These are phyloP conservation scores for Skeletonema marinoi DNA, from an alignment of 108 stramenopile genomes.

Conservation along the genomic window DNA sequence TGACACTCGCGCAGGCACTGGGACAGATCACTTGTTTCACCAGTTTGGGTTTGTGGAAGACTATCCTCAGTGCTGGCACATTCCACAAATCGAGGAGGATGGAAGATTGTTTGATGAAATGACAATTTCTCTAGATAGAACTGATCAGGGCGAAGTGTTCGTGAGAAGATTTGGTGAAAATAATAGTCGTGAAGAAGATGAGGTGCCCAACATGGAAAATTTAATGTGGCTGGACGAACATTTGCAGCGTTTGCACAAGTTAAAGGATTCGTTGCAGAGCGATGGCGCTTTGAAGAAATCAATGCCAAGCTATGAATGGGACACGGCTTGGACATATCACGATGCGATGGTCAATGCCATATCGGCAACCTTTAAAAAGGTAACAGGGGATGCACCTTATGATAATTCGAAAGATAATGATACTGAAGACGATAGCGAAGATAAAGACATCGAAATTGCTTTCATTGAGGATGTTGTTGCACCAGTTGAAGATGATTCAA, in stretches of 20 bases:
- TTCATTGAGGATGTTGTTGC: neutral
- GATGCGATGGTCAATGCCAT: constrained; percentile 34
- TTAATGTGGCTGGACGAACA: constrained; percentile 21
- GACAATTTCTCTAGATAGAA: constrained; percentile 25
- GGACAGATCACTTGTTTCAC: constrained; percentile 26
- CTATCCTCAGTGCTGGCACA: constrained; percentile 13
- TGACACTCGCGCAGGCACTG: constrained; percentile 16
- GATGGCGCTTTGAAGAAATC: constrained; percentile 15
- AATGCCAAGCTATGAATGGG: constrained; percentile 49
- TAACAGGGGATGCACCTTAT: neutral
- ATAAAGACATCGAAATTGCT: neutral
- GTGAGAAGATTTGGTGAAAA: neutral
- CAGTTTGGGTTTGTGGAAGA: constrained; percentile 50
- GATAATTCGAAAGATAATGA: no score
- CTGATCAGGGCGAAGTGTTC: constrained; percentile 11
- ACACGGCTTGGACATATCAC: constrained; percentile 38
- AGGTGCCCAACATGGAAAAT: constrained; percentile 25
- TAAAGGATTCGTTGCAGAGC: constrained; percentile 14
- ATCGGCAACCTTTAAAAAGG: neutral
- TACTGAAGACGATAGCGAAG: neutral
- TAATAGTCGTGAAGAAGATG: constrained; percentile 6
- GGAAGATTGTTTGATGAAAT: constrained; percentile 25
- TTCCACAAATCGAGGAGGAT: neutral
- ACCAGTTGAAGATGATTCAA: neutral
- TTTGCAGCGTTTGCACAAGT: constrained; percentile 13